Evolutionary conservation across 257 asterid genomes (phyloP).

Genomic region (Solanum pimpinellifolium): DNA sequence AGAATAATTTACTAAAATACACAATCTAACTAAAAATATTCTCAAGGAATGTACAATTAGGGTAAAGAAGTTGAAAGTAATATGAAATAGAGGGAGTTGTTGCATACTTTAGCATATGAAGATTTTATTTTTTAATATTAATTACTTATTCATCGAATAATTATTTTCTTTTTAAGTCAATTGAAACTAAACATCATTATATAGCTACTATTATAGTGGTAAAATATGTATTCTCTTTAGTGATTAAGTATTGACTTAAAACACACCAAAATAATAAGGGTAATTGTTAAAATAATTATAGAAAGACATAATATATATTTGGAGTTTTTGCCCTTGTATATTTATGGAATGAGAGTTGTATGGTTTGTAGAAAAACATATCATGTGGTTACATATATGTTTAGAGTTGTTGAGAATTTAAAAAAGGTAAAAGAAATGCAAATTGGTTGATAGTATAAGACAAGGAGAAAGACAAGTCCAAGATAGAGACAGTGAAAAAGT

Average conservation of each 20-base stretch:
- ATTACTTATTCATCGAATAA: background rate
- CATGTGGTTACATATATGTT: background rate
- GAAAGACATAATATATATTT: background rate
- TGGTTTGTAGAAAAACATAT: background rate
- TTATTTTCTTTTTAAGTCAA: background rate
- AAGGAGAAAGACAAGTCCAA: background rate
- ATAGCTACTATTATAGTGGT: background rate
- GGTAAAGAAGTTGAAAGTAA: background rate
- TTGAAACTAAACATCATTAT: background rate
- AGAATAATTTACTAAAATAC: background rate
- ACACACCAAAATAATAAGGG: too few species aligned
- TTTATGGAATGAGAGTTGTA: background rate
- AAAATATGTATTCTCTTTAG: background rate
- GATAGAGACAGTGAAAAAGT: background rate
- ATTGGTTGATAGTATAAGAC: background rate
- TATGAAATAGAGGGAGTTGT: background rate
- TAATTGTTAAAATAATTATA: too few species aligned
- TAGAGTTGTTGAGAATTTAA: background rate
- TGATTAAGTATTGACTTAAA: background rate
- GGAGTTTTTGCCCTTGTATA: background rate
- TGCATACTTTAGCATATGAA: background rate
- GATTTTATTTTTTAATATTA: background rate
- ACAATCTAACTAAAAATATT: background rate
- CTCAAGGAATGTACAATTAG: background rate
- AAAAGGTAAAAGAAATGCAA: background rate